Evolutionary conservation across 176 grass and related monocot genomes (phyloP), one percentile per base, ranked within the genome.

Genomic region (barley (Hordeum vulgare)): DNA sequence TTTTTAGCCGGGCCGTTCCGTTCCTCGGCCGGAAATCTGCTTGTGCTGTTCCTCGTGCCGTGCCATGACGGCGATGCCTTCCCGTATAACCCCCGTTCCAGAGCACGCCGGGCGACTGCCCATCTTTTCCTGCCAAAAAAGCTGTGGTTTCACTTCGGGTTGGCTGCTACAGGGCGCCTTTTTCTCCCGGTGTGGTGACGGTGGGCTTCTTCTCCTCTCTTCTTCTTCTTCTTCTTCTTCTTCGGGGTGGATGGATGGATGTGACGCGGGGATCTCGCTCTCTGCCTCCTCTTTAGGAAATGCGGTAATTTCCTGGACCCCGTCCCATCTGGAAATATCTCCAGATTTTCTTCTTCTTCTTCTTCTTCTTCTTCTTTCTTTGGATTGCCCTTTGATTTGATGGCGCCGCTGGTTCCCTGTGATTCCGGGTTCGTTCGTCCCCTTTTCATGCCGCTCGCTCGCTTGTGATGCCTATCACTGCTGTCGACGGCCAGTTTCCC

Each of bases 271-370:
- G 82, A 62, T 75, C 84, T 89, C 69, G 61, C 51, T 81, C 60
- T 61, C 77, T 1, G 39, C 31, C 66, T 0, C 31, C 66, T 0
- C 21, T 76, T 81, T 12, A 78, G 77, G 62, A 34, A 24, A 18
- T 65, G 83, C 34, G 79, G 88, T 82, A 82, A 47, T 90, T 90
- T 85, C 64, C 41, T 40, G 88, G 65, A 74, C 73, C 88, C 71
- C 53, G 71, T 75, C 88, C 71, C 53, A 77, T 75, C 58, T 14
- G 36, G n/a, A 71, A 77, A 64, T 11, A 24, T 39, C 73, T 35
- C 4, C n/a, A 18, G 74, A 66, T 90, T 82, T 51, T 51, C 47
- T 18, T 51, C 44, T 47, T 40, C 36, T 37, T 37, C 41, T 42
- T 37, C 41, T 42, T 31, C 29, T 31, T 76, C 61, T 69, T 72